Conservation (phyloP, 257 asterid genomes). For the Nicotiana attenuata region DNA sequence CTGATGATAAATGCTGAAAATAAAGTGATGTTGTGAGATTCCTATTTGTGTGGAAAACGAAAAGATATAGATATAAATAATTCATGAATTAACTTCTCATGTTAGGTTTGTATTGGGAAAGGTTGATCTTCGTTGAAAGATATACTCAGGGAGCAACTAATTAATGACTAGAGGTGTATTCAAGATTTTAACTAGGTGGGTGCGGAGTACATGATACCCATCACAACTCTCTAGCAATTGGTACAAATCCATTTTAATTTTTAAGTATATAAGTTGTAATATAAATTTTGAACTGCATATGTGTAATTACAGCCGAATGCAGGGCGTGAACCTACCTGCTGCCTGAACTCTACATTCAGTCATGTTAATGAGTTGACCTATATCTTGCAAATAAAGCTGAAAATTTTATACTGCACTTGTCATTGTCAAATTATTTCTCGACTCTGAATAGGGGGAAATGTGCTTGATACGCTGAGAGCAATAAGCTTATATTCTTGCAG, state of each 20-base stretch:
- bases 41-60: not conserved
- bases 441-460: not conserved
- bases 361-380: not conserved
- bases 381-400: not conserved
- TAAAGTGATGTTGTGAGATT: not conserved
- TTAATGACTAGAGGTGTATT: not conserved
- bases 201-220: not conserved
- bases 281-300: not conserved
- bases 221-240: not conserved
- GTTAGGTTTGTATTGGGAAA: not conserved
- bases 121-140: not conserved
- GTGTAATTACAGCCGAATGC: not conserved
- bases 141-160: not conserved
- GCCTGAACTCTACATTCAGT: not conserved
- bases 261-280: no score
- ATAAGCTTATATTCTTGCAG: constrained; percentile 6
- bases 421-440: not conserved
- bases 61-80: not conserved
- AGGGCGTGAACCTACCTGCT: not conserved
- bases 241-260: not conserved
- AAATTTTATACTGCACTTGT: not conserved
- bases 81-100: not conserved
- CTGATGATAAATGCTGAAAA: not conserved
- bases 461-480: not conserved
- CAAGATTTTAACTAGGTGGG: constrained; percentile 1